Evolutionary conservation across 169 alveolate species (phyloP), one percentile per base, ranked within the genome.

Genomic region (Plasmodium inui): DNA sequence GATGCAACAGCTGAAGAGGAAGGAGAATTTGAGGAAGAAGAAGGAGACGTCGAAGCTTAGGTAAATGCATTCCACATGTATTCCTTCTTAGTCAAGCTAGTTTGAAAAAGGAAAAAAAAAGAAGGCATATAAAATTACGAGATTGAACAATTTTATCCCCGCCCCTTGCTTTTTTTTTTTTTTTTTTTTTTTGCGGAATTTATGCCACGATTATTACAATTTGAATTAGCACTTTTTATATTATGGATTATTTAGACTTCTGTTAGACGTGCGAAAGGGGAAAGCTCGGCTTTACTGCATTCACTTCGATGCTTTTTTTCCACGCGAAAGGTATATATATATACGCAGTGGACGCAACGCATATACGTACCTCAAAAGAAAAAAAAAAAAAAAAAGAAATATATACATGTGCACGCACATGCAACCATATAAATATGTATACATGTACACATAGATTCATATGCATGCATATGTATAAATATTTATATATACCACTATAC

Each of bases 1-100:
- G 99, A 99, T 84, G 99, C 99, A 81, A 98, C 99, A 92, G 98
- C 98, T 82, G 99, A 98, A 88, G 99, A 99, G 94, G 99, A 98
- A 84, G 99, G 94, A 55, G 94, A 88, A 79, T 88, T 88, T 79
- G 94, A 88, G 67, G 94, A 88, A 7, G 94, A 88, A 44, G 94
- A 88, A 28, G 94, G 94, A 67, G 94, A 88, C 57, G 94, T 88
- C 32, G 94, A 88, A 79, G 94, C 94, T n/a, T 88, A 88, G 81
- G 28, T 57, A 34, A 32, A 44, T 50, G 53, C 30, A 82, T 53
- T 34, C 55, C 39, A 53, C 39, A 55, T 22, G 71, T 82, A 82
- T 46, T 53, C 19, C 30, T 82, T 53, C 72, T 44, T 82, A 39
- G 57, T 26, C 1, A 41, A 39, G 73, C 72, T n/a, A 80, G 55